A percentile compares a stretch with the other conserved stretches of the same genome.
Evolutionary conservation across 2,329 filamentous ascomycete species (phyloP).

Genomic region (Beauveria sp.): DNA sequence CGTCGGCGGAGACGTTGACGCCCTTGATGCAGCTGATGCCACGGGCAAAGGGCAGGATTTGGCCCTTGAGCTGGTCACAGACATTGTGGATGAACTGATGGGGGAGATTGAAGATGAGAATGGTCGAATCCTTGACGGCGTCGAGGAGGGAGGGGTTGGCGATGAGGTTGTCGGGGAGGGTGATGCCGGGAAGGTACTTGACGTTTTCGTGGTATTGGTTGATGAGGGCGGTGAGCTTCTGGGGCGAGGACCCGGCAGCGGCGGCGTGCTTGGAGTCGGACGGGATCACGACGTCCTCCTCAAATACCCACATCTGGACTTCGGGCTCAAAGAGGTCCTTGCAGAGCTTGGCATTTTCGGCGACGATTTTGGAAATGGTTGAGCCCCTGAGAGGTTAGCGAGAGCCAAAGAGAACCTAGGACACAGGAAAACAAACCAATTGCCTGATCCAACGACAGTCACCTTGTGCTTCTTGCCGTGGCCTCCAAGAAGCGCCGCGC

Average conservation of each 20-base stretch:
- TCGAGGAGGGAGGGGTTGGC: slow-evolving; percentile 77
- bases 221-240: slow-evolving; percentile 87
- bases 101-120: slow-evolving; percentile 92
- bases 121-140: slow-evolving; percentile 74
- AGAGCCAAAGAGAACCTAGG: not conserved
- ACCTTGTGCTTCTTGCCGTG: slow-evolving; percentile 78
- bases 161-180: slow-evolving; percentile 72
- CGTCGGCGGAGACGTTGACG: slow-evolving; percentile 81
- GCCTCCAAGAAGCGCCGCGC: slow-evolving; percentile 31
- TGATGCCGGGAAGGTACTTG: slow-evolving; percentile 91
- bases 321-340: slow-evolving; percentile 75
- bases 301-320: slow-evolving; percentile 98
- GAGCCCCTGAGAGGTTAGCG: slow-evolving; percentile 60
- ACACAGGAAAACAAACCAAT: slow-evolving; percentile 59
- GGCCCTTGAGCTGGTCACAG: slow-evolving; percentile 75
- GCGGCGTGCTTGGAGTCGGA: slow-evolving; percentile 62
- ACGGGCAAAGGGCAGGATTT: slow-evolving; percentile 85
- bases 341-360: slow-evolving; percentile 78
- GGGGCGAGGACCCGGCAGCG: slow-evolving; percentile 54
- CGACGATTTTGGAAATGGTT: slow-evolving; percentile 93
- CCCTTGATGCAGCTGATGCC: slow-evolving; percentile 98
- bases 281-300: slow-evolving; percentile 75
- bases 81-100: slow-evolving; percentile 92
- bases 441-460: slow-evolving; percentile 89
- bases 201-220: slow-evolving; percentile 92